Conservation (phyloP, 495 filamentous ascomycete genomes). For the Podospora pseudoanserina region DNA sequence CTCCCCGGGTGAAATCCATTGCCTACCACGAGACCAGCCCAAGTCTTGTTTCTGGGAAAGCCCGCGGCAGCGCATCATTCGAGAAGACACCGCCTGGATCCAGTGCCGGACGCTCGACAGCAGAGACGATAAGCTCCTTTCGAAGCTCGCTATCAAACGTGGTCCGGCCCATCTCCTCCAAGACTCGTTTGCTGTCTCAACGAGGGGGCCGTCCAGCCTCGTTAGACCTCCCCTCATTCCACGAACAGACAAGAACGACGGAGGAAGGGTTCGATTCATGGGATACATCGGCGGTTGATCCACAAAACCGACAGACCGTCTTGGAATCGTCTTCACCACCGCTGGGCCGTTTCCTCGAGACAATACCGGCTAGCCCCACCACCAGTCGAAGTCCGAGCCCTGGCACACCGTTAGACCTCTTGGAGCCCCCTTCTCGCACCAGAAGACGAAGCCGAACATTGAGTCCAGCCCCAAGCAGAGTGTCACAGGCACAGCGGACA, state of each 20-base stretch:
- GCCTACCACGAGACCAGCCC: conserved; percentile 45
- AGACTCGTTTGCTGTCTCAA: conserved; percentile 41
- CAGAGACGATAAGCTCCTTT: conserved; percentile 52
- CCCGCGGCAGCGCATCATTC: conserved; percentile 23
- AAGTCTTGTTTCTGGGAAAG: conserved; percentile 26
- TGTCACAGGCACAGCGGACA: conserved; percentile 29
- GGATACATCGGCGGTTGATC: conserved; percentile 62
- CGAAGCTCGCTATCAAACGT: conserved; percentile 52
- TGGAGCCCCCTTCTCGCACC: conserved; percentile 25
- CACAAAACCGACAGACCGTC: conserved; percentile 54
- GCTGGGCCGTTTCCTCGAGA: conserved; percentile 49
- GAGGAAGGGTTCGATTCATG: conserved; percentile 65
- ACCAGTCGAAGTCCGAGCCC: conserved; percentile 49
- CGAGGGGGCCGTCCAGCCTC: conserved; percentile 35
- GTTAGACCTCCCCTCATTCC: conserved; percentile 35
- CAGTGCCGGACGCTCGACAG: conserved; percentile 38
- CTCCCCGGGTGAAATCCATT: conserved; percentile 42
- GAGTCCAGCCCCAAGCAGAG: conserved; percentile 35
- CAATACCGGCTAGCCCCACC: conserved; percentile 58
- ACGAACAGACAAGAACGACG: conserved; percentile 20
- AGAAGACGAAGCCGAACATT: conserved; percentile 43
- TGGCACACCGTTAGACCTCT: conserved; percentile 41
- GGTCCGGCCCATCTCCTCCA: conserved; percentile 50
- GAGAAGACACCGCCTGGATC: conserved; percentile 39
- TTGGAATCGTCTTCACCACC: conserved; percentile 42